Conservation (phyloP, 2,329 filamentous ascomycete species). For the Pestalotiopsis sp. region DNA sequence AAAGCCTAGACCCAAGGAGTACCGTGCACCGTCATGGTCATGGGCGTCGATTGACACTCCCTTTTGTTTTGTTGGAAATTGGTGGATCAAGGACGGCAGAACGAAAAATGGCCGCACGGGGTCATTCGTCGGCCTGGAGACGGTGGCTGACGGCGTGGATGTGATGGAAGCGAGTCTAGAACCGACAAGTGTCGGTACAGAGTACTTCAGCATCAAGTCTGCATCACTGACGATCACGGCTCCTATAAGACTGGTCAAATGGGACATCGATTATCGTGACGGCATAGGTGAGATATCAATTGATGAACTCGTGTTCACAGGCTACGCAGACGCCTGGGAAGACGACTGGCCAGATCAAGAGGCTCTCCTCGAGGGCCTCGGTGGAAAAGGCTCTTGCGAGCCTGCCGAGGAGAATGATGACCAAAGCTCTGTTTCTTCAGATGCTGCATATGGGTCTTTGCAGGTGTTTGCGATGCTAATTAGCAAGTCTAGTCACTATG, state of each 20-base stretch:
- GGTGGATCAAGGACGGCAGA: not conserved
- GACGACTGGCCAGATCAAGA: not conserved
- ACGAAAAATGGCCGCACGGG: not conserved
- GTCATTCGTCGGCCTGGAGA: not conserved
- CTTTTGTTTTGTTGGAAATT: not conserved
- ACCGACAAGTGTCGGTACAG: not conserved
- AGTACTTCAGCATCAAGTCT: conserved; percentile 2
- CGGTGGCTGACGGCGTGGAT: not conserved
- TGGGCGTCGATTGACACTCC: not conserved
- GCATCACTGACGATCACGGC: not conserved
- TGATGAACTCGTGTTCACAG: not conserved
- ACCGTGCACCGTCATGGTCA: not conserved
- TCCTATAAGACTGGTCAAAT: not conserved
- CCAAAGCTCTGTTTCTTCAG: not conserved
- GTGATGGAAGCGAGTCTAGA: not conserved
- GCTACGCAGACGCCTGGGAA: not conserved
- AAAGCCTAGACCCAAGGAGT: not conserved
- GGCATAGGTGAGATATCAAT: not conserved
- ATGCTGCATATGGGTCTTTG: not conserved
- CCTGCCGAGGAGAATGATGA: not conserved
- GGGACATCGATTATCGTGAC: not conserved
- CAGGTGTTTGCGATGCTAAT: not conserved
- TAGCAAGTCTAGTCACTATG: not conserved
- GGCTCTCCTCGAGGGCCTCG: not conserved
- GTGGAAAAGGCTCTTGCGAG: not conserved